These are phyloP conservation scores for Podospora pseudopauciseta DNA, from an alignment of 495 filamentous ascomycete species.

Conservation along the genomic window DNA sequence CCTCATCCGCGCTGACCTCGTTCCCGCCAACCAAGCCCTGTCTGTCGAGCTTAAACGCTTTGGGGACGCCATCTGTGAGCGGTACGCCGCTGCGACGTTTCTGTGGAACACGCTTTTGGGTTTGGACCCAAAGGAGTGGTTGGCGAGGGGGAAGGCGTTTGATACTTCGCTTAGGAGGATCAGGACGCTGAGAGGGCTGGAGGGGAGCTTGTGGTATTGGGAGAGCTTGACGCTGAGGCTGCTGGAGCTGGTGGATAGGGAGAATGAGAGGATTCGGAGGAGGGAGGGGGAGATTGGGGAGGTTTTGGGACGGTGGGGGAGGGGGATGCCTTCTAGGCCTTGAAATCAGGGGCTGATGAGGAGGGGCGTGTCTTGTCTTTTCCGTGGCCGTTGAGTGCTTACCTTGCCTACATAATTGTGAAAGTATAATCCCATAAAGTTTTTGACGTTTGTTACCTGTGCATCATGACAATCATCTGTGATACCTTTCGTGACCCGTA, in stretches of 20 bases:
- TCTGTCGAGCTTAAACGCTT: background rate
- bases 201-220: conserved; percentile 7
- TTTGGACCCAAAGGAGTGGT: conserved; percentile 4
- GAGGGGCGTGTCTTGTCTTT: too few relatives aligned
- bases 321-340: conserved; percentile 4
- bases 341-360: background rate
- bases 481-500: too few relatives aligned
- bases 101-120: conserved; percentile 9
- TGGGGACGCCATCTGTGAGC: background rate
- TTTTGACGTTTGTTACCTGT: background rate
- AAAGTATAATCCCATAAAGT: background rate
- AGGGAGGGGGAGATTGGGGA: background rate
- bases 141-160: conserved; percentile 6
- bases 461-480: background rate
- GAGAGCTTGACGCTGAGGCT: conserved; percentile 7
- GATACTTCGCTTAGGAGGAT: conserved; percentile 4
- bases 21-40: too few relatives aligned
- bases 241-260: conserved; percentile 7
- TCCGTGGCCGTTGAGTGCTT: background rate
- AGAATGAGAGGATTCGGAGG: background rate
- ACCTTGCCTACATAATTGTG: background rate
- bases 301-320: conserved; percentile 7
- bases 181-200: conserved; percentile 10
- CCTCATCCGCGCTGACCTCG: background rate
- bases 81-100: background rate